phyloP scores from a whole-genome alignment of 768 basidiomycete species.

The Leucocoprinus sp. region DNA sequence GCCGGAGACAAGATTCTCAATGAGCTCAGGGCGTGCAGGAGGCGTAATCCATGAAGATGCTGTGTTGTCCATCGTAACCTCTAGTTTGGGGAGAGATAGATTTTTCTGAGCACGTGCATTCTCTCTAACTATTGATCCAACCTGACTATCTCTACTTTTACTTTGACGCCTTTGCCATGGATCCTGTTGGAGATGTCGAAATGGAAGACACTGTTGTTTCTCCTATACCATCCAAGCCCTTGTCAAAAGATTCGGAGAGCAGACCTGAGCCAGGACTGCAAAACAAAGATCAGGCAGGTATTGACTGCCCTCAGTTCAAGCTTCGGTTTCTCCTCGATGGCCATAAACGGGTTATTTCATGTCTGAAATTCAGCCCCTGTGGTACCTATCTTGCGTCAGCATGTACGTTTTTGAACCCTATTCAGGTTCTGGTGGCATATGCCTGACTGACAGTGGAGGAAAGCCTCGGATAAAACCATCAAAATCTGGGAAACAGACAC shows the following conservation, averaged over 20 bases:
- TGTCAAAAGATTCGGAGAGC: too few species aligned
- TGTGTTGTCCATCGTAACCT: slow-evolving; percentile 39
- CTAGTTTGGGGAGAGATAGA: slow-evolving; percentile 8
- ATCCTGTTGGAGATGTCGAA: slow-evolving; percentile 4
- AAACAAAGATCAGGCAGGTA: slow-evolving; percentile 1
- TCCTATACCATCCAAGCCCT: not conserved
- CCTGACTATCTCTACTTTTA: not conserved
- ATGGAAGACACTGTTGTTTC: slow-evolving; percentile 11
- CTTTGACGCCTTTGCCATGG: slow-evolving; percentile 1
- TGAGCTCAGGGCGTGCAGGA: slow-evolving; percentile 72
- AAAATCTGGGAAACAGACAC: slow-evolving; percentile 75
- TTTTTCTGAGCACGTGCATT: slow-evolving; percentile 25
- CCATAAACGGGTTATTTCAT: slow-evolving; percentile 77
- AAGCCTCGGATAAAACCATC: slow-evolving; percentile 78
- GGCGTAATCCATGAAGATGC: slow-evolving; percentile 54
- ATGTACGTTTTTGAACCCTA: slow-evolving; percentile 41
- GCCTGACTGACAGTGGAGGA: slow-evolving; percentile 27
- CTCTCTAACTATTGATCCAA: slow-evolving; percentile 6
- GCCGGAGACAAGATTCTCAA: slow-evolving; percentile 86
- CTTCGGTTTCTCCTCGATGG: slow-evolving; percentile 62
- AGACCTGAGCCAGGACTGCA: slow-evolving; percentile 1
- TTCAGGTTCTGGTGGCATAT: slow-evolving; percentile 10
- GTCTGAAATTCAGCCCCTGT: slow-evolving; percentile 84
- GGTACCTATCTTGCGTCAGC: slow-evolving; percentile 76
- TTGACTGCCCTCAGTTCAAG: slow-evolving; percentile 41